Conservation (phyloP, 768 basidiomycete genomes). For the Boletus fagicola region DNA sequence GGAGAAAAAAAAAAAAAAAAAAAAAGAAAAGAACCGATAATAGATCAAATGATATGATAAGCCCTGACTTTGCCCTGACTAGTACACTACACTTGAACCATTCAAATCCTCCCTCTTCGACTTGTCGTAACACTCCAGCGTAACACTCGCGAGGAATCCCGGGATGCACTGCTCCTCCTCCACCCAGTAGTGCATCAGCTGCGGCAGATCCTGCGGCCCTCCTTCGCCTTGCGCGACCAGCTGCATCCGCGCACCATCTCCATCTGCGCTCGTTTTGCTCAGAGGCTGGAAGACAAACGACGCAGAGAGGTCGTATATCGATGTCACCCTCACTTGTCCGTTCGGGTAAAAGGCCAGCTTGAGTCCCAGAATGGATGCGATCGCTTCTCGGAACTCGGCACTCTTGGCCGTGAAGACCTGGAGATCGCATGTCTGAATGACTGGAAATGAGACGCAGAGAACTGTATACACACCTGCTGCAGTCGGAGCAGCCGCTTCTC, state of each 20-base stretch:
- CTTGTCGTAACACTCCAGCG: constrained; percentile 83
- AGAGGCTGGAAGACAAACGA: constrained; percentile 83
- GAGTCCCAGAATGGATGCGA: constrained; percentile 85
- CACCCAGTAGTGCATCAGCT: constrained; percentile 84
- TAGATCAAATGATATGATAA: not conserved
- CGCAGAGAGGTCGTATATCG: constrained; percentile 83
- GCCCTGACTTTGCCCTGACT: too few relatives aligned
- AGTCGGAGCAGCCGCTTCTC: constrained; percentile 78
- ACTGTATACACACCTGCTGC: constrained; percentile 65
- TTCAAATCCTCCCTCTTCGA: constrained; percentile 42
- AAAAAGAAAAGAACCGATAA: not conserved
- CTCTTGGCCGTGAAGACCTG: constrained; percentile 84
- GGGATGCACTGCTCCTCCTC: constrained; percentile 83
- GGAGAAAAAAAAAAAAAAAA: not conserved
- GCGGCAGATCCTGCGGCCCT: constrained; percentile 69
- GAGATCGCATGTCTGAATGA: not conserved
- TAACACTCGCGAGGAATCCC: constrained; percentile 85
- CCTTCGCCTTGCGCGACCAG: constrained; percentile 72
- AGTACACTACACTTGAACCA: not conserved
- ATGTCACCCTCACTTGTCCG: constrained; percentile 86
- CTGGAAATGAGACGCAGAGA: not conserved
- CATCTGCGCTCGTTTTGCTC: constrained; percentile 36
- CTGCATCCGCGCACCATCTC: constrained; percentile 58
- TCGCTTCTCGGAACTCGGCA: constrained; percentile 88
- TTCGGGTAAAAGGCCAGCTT: constrained; percentile 91